These are phyloP conservation scores for Galium porrigens DNA, from an alignment of 305 asterid species.

Conservation along the genomic window DNA sequence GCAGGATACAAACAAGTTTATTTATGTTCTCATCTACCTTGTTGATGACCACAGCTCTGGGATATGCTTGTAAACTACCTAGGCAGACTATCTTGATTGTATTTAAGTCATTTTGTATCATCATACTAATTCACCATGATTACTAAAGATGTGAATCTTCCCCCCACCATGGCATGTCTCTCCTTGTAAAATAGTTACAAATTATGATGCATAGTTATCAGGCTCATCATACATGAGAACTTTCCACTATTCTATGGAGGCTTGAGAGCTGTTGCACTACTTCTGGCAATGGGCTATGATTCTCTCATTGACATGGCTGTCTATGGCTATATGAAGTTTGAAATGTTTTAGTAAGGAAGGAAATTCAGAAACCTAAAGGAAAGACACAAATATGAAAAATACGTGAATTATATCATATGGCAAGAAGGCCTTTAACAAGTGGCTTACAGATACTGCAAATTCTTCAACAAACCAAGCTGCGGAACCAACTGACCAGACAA, in stretches of 20 bases:
- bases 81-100: neutral
- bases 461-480: constrained; percentile 80
- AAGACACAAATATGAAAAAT: neutral
- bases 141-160: neutral
- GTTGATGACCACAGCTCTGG: neutral
- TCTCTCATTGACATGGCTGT: neutral
- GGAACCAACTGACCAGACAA: constrained; percentile 79
- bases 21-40: neutral
- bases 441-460: constrained; percentile 87
- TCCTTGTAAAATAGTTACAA: neutral
- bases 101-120: neutral
- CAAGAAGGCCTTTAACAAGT: constrained; percentile 4
- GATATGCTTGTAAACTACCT: neutral
- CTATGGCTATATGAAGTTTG: neutral
- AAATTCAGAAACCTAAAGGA: neutral
- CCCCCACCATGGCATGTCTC: neutral
- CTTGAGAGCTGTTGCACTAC: neutral
- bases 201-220: neutral
- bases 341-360: neutral
- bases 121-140: neutral
- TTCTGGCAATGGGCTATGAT: constrained; percentile 2
- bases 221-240: neutral
- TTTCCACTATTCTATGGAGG: neutral
- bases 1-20: neutral
- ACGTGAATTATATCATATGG: neutral